These are phyloP conservation scores for Cyberlindnera euphorbiae DNA, from an alignment of 805 yeast genomes.

Conservation along the genomic window DNA sequence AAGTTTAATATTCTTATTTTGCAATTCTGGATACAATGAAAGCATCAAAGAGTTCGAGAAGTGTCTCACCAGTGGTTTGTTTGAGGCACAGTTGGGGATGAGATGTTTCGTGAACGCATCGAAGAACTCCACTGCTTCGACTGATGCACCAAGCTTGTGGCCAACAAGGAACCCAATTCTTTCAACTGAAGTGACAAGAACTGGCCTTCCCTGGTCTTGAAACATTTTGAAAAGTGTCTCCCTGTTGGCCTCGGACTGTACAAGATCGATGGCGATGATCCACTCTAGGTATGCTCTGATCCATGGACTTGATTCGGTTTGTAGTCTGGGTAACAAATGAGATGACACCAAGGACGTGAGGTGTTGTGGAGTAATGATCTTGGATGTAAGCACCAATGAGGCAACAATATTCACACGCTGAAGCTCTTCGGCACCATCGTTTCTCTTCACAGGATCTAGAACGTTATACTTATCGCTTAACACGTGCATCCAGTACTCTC, in stretches of 20 bases:
- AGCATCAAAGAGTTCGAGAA: slow-evolving; percentile 73
- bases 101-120: slow-evolving; percentile 44
- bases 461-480: slow-evolving; percentile 36
- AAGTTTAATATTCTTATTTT: slow-evolving; percentile 22
- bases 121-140: slow-evolving; percentile 27
- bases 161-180: slow-evolving; percentile 55
- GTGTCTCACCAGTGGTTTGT: slow-evolving; percentile 79
- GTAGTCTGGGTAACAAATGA: slow-evolving; percentile 33
- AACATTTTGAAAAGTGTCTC: slow-evolving; percentile 25
- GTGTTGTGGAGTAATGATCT: slow-evolving; percentile 26
- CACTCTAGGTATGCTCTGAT: slow-evolving; percentile 77
- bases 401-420: slow-evolving; percentile 54
- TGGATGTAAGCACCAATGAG: slow-evolving; percentile 43
- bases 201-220: slow-evolving; percentile 34
- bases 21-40: slow-evolving; percentile 44
- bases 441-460: slow-evolving; percentile 45
- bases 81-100: slow-evolving; percentile 73
- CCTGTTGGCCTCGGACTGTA: slow-evolving; percentile 23
- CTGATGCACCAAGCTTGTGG: slow-evolving; percentile 33
- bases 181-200: slow-evolving; percentile 54
- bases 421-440: slow-evolving; percentile 69
- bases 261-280: slow-evolving; percentile 50
- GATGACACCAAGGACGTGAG: slow-evolving; percentile 26
- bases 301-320: slow-evolving; percentile 71
- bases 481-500: slow-evolving; percentile 18